These are phyloP conservation scores for Caryopteris hybrid DNA, from an alignment of 305 asterid species.

Conservation along the genomic window DNA sequence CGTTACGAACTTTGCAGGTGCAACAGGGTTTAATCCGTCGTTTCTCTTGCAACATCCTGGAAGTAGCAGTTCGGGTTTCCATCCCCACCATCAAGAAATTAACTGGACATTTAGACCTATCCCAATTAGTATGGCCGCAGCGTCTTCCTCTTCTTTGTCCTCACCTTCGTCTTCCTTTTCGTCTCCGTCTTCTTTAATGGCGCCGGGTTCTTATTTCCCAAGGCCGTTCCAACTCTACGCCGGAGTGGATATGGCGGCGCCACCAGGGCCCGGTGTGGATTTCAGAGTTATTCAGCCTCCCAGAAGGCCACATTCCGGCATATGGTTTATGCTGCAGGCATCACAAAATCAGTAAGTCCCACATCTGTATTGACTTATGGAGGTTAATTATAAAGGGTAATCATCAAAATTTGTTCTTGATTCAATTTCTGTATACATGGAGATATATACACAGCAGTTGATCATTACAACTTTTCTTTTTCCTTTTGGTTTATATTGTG, in stretches of 20 bases:
- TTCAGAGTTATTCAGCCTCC: constrained; percentile 80
- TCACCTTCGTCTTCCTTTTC: constrained; percentile 19
- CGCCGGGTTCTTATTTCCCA: constrained; percentile 28
- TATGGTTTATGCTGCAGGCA: constrained; percentile 87
- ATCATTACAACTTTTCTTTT: not conserved
- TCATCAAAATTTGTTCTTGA: not conserved
- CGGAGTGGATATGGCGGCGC: constrained; percentile 23
- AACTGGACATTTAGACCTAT: constrained; percentile 58
- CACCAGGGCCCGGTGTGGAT: constrained; percentile 32
- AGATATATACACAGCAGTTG: not conserved
- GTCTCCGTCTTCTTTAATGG: constrained; percentile 12
- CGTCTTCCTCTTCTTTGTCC: too few relatives aligned
- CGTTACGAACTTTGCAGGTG: constrained; percentile 11
- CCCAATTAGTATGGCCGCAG: constrained; percentile 21
- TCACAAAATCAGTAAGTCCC: constrained; percentile 69
- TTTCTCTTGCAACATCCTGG: constrained; percentile 33
- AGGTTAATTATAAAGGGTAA: not conserved
- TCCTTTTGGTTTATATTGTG: not conserved
- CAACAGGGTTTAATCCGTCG: constrained; percentile 24
- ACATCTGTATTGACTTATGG: not conserved
- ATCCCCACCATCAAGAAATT: constrained; percentile 31
- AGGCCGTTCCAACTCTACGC: constrained; percentile 36
- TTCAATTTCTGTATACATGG: not conserved
- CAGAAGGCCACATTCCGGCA: constrained; percentile 77
- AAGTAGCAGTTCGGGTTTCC: constrained; percentile 19